phyloP scores from a whole-genome alignment of 768 basidiomycete genomes.

The Suillus subluteus region DNA sequence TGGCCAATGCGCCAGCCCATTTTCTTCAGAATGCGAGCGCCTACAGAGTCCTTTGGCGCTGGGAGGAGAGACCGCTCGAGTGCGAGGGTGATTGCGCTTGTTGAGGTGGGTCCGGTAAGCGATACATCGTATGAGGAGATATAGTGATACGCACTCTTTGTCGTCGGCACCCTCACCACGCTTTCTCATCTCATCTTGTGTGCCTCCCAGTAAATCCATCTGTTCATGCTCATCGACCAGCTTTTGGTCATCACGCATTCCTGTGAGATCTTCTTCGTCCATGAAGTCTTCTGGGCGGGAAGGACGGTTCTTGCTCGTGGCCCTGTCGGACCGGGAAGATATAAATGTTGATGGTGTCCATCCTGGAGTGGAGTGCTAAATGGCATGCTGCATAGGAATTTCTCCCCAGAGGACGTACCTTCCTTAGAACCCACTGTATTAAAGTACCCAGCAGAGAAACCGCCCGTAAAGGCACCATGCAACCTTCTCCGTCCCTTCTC shows the following conservation, averaged over 20 bases:
- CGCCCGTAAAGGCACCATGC: constrained; percentile 99
- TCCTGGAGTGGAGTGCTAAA: constrained; percentile 54
- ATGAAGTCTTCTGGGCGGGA: constrained; percentile 91
- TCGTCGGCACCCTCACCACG: constrained; percentile 40
- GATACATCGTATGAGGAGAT: background rate
- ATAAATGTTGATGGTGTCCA: constrained; percentile 94
- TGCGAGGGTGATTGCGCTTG: constrained; percentile 63
- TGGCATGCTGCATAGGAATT: background rate
- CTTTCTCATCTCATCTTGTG: constrained; percentile 46
- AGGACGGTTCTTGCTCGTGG: constrained; percentile 51
- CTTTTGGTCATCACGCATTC: constrained; percentile 70
- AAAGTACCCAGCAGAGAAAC: constrained; percentile 97
- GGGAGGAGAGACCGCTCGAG: constrained; percentile 73
- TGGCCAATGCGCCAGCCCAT: constrained; percentile 96
- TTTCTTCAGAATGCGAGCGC: constrained; percentile 85
- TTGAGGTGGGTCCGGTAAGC: constrained; percentile 7
- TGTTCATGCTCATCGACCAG: constrained; percentile 82
- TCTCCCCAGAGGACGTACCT: constrained; percentile 50
- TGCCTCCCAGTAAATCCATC: constrained; percentile 67
- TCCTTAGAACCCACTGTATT: constrained; percentile 96
- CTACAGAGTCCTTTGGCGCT: constrained; percentile 77
- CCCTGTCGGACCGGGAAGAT: constrained; percentile 81
- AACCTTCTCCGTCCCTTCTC: constrained; percentile 90
- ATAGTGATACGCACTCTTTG: constrained; percentile 30
- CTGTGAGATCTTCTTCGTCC: constrained; percentile 97